Evolutionary conservation across 164 flowering plant genomes (phyloP), one percentile per base, ranked within the genome.

Genomic region (Aristolochia californica): DNA sequence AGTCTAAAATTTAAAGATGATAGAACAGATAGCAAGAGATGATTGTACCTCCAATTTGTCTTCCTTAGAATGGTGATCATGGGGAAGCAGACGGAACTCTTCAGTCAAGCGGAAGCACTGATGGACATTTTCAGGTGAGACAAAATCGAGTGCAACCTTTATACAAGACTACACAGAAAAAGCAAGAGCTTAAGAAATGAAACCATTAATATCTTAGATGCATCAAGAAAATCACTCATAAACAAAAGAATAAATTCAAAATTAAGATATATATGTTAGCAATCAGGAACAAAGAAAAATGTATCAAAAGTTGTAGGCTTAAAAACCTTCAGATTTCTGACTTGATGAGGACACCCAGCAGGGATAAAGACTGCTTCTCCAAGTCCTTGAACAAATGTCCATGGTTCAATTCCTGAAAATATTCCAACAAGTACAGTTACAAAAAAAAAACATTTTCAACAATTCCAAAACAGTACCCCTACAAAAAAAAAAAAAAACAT

Each of bases 321-420:
- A 34, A 34, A 18, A 64, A 74, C 75, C 72, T 75, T 68, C 40
- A 72, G 69, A 53, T 81, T 81, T 68, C 85, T 73, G 47, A 78
- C 81, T 78, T 81, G 85, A 67, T 78, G 77, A 23, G 85, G 85
- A 67, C 85, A 81, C 26, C 85, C 85, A 18, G 83, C 83, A 23
- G 85, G 85, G 55, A 81, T 77, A 63, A 78, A 68, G 13, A 81
- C 81, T 18, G 85, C 83, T 62, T 81, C 83, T 4, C 85, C 83
- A 40, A 81, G 71, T 57, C 64, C 55, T 63, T 81, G 85, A 40
- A 62, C 74, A 68, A 81, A 81, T 10, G 80, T 73, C 84, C 84
- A 80, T 4, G 84, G 81, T 57, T 77, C 84, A 38, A 80, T 58
- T 30, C 69, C 84, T 80, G 30, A 5, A 49, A 34, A 17, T 13